Evolutionary conservation across 2,329 filamentous ascomycete species (phyloP).

Genomic region (Fusarium acutatum): DNA sequence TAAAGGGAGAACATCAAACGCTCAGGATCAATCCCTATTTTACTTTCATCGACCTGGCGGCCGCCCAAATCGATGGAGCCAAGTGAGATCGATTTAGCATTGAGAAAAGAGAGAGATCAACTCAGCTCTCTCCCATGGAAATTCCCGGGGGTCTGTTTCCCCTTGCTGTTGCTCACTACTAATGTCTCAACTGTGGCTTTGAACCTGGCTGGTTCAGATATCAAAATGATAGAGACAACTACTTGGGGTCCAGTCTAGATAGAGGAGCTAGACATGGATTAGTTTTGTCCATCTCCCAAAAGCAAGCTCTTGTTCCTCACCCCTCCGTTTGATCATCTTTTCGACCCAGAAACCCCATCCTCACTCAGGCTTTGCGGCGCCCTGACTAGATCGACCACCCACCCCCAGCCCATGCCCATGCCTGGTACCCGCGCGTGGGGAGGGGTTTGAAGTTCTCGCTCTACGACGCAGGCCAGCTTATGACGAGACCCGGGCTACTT

Average conservation of each 20-base stretch:
- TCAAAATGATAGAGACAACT: conserved; percentile 34
- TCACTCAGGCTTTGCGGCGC: conserved; percentile 29
- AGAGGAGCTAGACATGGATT: conserved; percentile 38
- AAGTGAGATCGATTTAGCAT: conserved; percentile 15
- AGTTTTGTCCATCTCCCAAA: conserved; percentile 20
- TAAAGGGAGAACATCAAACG: background rate
- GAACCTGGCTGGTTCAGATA: conserved; percentile 28
- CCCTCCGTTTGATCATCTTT: conserved; percentile 42
- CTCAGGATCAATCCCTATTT: background rate
- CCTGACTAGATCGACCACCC: conserved; percentile 27
- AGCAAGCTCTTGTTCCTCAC: conserved; percentile 33
- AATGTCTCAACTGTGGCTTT: conserved; percentile 38
- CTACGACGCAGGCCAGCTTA: conserved; percentile 33
- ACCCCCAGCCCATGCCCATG: conserved; percentile 28
- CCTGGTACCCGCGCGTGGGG: conserved; percentile 27
- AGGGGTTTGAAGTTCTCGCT: conserved; percentile 34
- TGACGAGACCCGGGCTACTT: conserved; percentile 42
- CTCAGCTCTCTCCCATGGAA: conserved; percentile 9
- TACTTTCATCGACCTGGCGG: background rate
- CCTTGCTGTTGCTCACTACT: conserved; percentile 23
- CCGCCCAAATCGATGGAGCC: conserved; percentile 10
- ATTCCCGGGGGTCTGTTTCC: conserved; percentile 14
- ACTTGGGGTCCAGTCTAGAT: conserved; percentile 20
- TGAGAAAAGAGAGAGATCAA: conserved; percentile 18
- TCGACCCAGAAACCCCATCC: conserved; percentile 34